These are phyloP conservation scores for Candida golubevii DNA, from an alignment of 805 yeast species.

Conservation along the genomic window DNA sequence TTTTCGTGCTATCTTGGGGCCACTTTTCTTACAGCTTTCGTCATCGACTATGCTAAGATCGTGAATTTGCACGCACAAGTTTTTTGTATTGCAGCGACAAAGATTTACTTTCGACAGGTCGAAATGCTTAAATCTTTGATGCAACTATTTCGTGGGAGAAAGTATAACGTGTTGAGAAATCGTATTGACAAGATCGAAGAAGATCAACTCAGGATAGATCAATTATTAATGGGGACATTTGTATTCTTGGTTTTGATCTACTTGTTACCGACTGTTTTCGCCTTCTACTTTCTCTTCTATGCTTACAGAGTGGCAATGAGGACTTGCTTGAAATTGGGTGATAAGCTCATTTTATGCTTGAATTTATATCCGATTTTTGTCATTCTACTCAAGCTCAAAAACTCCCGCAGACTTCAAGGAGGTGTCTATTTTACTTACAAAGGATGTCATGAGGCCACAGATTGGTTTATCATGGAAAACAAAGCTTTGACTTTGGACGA, in stretches of 20 bases:
- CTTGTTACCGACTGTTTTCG: conserved; percentile 80
- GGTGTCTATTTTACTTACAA: conserved; percentile 39
- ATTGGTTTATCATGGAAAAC: conserved; percentile 30
- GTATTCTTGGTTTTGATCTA: conserved; percentile 76
- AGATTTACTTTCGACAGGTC: conserved; percentile 73
- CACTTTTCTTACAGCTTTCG: conserved; percentile 62
- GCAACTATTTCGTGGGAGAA: conserved; percentile 84
- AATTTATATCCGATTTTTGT: conserved; percentile 90
- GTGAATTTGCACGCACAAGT: conserved; percentile 68
- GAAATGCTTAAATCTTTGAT: conserved; percentile 66
- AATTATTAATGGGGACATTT: conserved; percentile 81
- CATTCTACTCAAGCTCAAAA: conserved; percentile 70
- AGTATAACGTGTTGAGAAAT: conserved; percentile 75
- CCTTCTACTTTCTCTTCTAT: conserved; percentile 77
- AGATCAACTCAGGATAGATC: conserved; percentile 68
- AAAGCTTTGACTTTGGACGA: conserved; percentile 35
- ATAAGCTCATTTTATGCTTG: conserved; percentile 55
- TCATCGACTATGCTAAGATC: conserved; percentile 60
- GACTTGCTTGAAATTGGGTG: conserved; percentile 46
- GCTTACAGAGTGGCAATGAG: conserved; percentile 51
- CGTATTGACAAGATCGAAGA: conserved; percentile 76
- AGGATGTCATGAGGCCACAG: conserved; percentile 13
- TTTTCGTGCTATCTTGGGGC: conserved; percentile 47
- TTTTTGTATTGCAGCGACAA: conserved; percentile 75
- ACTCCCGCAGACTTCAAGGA: conserved; percentile 60